A percentile compares a stretch with the other conserved stretches of the same genome.
These are phyloP conservation scores for Penicillium digitatum DNA, from an alignment of 2,329 filamentous ascomycete species.

Conservation along the genomic window DNA sequence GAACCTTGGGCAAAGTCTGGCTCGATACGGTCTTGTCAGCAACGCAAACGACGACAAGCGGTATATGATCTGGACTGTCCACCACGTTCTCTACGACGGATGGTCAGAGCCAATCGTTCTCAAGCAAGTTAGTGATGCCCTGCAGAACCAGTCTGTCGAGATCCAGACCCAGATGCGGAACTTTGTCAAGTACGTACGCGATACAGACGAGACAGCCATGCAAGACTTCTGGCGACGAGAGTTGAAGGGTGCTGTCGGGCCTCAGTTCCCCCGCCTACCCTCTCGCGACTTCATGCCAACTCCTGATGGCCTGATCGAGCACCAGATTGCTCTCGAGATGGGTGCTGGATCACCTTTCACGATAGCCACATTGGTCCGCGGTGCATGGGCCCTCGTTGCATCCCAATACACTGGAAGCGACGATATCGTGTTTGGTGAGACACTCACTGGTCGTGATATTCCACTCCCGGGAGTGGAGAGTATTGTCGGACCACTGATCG, in stretches of 20 bases:
- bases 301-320: constrained; percentile 46
- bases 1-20: constrained; percentile 35
- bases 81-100: constrained; percentile 53
- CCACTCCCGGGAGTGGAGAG: constrained; percentile 45
- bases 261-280: constrained; percentile 51
- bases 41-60: constrained; percentile 21
- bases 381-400: constrained; percentile 48
- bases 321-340: constrained; percentile 33
- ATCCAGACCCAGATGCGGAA: constrained; percentile 40
- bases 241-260: constrained; percentile 44
- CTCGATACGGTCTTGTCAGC: constrained; percentile 35
- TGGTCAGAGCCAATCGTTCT: constrained; percentile 42
- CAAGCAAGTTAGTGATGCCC: constrained; percentile 30
- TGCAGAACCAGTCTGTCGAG: constrained; percentile 20
- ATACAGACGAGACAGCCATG: constrained; percentile 40
- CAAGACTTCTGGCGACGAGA: constrained; percentile 49
- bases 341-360: constrained; percentile 36
- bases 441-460: constrained; percentile 48
- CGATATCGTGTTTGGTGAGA: constrained; percentile 51
- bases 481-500: constrained; percentile 50
- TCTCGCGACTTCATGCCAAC: constrained; percentile 46
- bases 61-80: constrained; percentile 49
- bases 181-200: constrained; percentile 49
- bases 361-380: constrained; percentile 47
- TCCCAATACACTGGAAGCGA: constrained; percentile 44